Base-by-base conservation (phyloP, 2,329 filamentous ascomycete species). In the Cytospora mali region DNA sequence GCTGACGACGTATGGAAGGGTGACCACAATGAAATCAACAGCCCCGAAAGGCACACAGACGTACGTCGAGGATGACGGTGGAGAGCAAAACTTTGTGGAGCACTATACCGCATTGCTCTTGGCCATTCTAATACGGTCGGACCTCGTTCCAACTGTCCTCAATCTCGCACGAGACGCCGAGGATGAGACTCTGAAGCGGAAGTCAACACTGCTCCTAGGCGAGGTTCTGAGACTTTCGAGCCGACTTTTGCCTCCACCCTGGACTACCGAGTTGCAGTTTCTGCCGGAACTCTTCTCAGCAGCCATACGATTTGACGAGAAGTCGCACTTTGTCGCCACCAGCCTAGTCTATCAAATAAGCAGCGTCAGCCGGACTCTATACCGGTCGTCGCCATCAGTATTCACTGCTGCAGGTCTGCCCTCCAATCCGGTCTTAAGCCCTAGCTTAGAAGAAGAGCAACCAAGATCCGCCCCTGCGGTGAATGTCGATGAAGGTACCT, bases 271-370 rank as follows among this genome's bases (percentile, higher is more conserved):
- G 54, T 80, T 99, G 27, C 95, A 99, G 71, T 84, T 97, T 6
- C 84, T 99, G 21, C 95, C 95, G 0, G 89, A 94, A 65, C 81
- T 98, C 1, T 90, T 99, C 70, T 83, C 88, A 7, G 87, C 88
- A 0, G 92, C 93, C 5, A 84, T 91, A 2, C 84, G 87, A 35
- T 92, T 93, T 69, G 80, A 85, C 25, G 81, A 87, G 23, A 86
- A 93, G 31, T 84, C 87, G 27, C 88, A 92, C 60, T 93, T 93
- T 68, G 82, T 90, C 62, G 92, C 94, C 7, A 93, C 92, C 9
- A 89, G 92, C 9, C 96, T 96, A 21, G 92, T 99, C 14, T 99
- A 98, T 71, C 95, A 98, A 73, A 96, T 99, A 59, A 97, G 97
- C 77, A 97, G 94, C 72, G 93, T 99, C 68, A 99, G 94, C 74